A percentile compares a stretch with the other conserved stretches of the same genome.
Conservation (phyloP, 2,329 filamentous ascomycete species). For the Monosporascus sp. region DNA sequence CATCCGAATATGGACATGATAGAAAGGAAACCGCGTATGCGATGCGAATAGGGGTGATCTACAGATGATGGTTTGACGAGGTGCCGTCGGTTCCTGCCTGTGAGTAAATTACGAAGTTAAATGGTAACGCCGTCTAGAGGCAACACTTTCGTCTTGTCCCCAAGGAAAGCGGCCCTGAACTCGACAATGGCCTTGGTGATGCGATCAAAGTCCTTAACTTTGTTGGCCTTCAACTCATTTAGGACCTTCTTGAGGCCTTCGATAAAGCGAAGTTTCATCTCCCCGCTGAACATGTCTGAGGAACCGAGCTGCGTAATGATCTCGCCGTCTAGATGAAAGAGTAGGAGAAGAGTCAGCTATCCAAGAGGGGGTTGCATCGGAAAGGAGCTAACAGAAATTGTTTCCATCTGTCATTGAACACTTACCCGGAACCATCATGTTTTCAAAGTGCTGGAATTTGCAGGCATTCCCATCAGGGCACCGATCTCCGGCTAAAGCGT, state of each 20-base stretch:
- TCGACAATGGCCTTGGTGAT: conserved; percentile 64
- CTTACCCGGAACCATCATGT: conserved; percentile 71
- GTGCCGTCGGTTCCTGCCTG: conserved; percentile 8
- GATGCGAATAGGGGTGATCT: conserved; percentile 13
- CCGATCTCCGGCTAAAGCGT: conserved; percentile 62
- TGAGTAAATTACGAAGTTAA: conserved; percentile 25
- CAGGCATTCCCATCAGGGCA: conserved; percentile 71
- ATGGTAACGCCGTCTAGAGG: conserved; percentile 44
- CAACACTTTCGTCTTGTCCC: conserved; percentile 59
- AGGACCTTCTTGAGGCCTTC: conserved; percentile 58
- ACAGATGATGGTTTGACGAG: conserved; percentile 12
- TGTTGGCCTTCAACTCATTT: conserved; percentile 51
- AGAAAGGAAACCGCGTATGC: conserved; percentile 2
- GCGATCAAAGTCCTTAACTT: conserved; percentile 59
- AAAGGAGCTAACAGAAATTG: conserved; percentile 21
- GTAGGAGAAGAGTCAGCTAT: conserved; percentile 41
- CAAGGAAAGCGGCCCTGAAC: conserved; percentile 60
- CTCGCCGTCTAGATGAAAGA: conserved; percentile 56
- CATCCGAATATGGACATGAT: conserved; percentile 4
- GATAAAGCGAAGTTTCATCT: conserved; percentile 58
- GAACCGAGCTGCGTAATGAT: conserved; percentile 68
- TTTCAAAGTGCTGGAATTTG: conserved; percentile 71
- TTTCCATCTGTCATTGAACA: conserved; percentile 28
- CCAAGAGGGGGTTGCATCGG: conserved; percentile 32
- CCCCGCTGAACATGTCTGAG: conserved; percentile 57